These are phyloP conservation scores for Diplodia intermedia DNA, from an alignment of 2,329 filamentous ascomycete species.

Conservation along the genomic window DNA sequence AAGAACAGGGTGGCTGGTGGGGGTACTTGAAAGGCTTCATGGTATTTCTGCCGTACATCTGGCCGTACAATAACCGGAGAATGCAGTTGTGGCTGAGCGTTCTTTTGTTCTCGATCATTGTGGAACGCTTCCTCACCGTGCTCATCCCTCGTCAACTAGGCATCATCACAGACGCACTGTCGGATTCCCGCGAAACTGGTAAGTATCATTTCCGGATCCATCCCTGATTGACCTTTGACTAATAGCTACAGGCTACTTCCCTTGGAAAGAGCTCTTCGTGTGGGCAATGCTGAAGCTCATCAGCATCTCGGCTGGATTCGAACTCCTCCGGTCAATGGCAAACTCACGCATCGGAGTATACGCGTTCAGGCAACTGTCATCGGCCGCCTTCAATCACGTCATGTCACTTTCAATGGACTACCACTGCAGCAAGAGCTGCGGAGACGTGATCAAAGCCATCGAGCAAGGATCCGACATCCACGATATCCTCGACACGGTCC, in stretches of 20 bases:
- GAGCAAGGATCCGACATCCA: constrained; percentile 67
- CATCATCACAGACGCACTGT: constrained; percentile 71
- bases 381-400: constrained; percentile 69
- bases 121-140: constrained; percentile 72
- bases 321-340: constrained; percentile 1
- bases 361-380: constrained; percentile 64
- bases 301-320: background rate
- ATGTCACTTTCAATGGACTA: constrained; percentile 74
- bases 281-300: background rate
- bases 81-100: constrained; percentile 71
- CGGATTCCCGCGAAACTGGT: background rate
- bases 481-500: constrained; percentile 64
- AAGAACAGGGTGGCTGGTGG: constrained; percentile 74
- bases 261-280: constrained; percentile 11
- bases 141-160: constrained; percentile 77
- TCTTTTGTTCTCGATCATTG: constrained; percentile 68
- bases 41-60: constrained; percentile 75
- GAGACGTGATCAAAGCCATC: constrained; percentile 69
- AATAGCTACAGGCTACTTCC: constrained; percentile 4
- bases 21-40: constrained; percentile 73
- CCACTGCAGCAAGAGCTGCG: constrained; percentile 70
- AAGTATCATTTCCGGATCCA: background rate
- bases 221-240: background rate
- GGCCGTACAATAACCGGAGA: constrained; percentile 67
- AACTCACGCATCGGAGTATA: constrained; percentile 40